Evolutionary conservation across 495 filamentous ascomycete species (phyloP), one percentile per base, ranked within the genome.

Genomic region (Ascobolus immersus): DNA sequence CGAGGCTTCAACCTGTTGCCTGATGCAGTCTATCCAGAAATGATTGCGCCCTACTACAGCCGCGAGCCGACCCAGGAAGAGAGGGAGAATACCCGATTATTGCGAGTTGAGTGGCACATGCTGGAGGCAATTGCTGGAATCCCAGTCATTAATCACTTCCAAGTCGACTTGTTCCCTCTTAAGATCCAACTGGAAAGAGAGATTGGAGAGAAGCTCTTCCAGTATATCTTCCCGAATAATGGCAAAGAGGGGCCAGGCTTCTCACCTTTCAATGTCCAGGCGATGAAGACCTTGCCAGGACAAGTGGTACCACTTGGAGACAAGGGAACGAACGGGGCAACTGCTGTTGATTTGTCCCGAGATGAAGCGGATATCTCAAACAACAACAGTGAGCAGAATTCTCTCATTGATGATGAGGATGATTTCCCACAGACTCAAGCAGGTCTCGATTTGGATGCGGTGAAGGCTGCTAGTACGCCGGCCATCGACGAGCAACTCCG

Each of bases 91-190:
- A 55, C 58, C 36, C 73, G 73, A 37, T 93, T 94, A 75, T 64
- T 94, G 28, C 67, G 73, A 21, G 73, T 99, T 21, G 80, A 80
- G 42, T 99, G 86, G 79, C 72, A 90, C 47, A 92, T 91, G 78
- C 62, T 94, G 5, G 86, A 99, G 50, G 86, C 84, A 22, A 92
- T 99, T 47, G 86, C 84, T 26, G 86, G 86, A 21, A 94, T 99
- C 43, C 81, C 86, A 1, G 82, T 99, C 28, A 71, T 94, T 60
- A 82, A 94, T 41, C 75, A 89, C 47, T 99, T 99, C 42, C 86
- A 99, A 51, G 75, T 99, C 32, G 76, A 81, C 39, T 55, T 94
- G 7, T 81, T 86, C 50, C 86, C 86, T 1, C 64, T 99, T 43
- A 90, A 77, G 48, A 67, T 99, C 19, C 89, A 99, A 49, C 61